Conservation (phyloP, 164 flowering plant species). For the Berberis vulgaris region DNA sequence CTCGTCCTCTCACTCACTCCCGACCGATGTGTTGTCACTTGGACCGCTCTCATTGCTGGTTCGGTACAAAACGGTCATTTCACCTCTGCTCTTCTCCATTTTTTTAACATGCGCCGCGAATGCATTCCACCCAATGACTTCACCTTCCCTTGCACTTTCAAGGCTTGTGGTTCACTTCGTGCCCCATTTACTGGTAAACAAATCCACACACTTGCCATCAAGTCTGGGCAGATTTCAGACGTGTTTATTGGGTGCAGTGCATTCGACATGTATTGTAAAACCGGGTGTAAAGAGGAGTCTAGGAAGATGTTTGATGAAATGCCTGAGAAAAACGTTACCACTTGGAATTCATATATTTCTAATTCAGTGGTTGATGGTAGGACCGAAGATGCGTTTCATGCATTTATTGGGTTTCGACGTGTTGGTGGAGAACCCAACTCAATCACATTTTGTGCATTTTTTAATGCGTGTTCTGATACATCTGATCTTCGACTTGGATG, state of each 20-base stretch:
- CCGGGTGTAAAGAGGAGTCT: conserved; percentile 38
- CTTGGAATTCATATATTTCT: conserved; percentile 76
- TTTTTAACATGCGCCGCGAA: conserved; percentile 51
- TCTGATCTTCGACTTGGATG: conserved; percentile 31
- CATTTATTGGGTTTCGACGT: conserved; percentile 39
- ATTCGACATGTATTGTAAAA: conserved; percentile 68
- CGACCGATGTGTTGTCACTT: conserved; percentile 70
- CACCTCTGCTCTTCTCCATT: conserved; percentile 37
- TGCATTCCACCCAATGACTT: conserved; percentile 65
- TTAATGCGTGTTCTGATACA: conserved; percentile 75
- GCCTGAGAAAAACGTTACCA: conserved; percentile 48
- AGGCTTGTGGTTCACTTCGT: conserved; percentile 43
- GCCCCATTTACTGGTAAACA: conserved; percentile 34
- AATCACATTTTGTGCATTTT: conserved; percentile 65
- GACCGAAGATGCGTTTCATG: conserved; percentile 28
- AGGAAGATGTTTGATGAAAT: conserved; percentile 68
- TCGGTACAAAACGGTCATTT: conserved; percentile 54
- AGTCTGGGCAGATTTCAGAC: conserved; percentile 33
- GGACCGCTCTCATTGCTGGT: conserved; percentile 83
- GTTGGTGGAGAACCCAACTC: conserved; percentile 44
- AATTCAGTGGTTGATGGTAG: conserved; percentile 53
- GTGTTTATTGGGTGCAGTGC: conserved; percentile 70
- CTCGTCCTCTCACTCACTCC: conserved; percentile 46
- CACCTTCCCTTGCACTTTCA: conserved; percentile 75
- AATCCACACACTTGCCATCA: conserved; percentile 55